Evolutionary conservation across 106 monocot genomes (phyloP), one percentile per base, ranked within the genome.

Genomic region (Dactylorhiza incarnata): DNA sequence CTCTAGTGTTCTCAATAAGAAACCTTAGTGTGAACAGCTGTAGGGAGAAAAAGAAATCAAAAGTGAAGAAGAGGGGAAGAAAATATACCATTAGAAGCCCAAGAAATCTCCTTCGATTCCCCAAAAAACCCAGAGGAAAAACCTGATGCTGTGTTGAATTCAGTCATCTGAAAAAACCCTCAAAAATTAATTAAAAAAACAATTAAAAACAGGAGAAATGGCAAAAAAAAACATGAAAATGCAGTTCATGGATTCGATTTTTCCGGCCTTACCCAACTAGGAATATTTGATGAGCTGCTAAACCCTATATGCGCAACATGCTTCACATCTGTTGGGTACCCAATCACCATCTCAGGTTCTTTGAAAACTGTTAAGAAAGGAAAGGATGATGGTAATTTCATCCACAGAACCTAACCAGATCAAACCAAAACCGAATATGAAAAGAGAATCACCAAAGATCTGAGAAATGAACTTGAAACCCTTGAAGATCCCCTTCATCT

Each of bases 301-400:
- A 82, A 88, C n/a, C 92, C 95, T 59, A 95, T 88, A 68, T 95
- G 95, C 37, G 95, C 77, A 24, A 92, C 92, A 78, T 95, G 95
- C 75, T 77, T 89, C 73, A 92, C 95, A 82, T 95, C 92, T 74
- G 95, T 95, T 54, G 95, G 95, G 69, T 80, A 90, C 5, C 95
- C 95, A 78, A 95, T 95, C 71, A 89, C 92, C 87, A 95, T 86
- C 78, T 95, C 92, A 74, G 86, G 95, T 48, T 95, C 90, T 78
- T 90, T 95, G 52, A 79, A 71, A 48, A 83, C 90, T 95, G 82
- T 61, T 59, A 52, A 6, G 72, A 49, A 22, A 3, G 69, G 5
- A 51, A 53, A 63, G 62, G 13, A 43, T 23, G 1, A 55, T 54
- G 9, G 61, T 44, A 13, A 20, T 37, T 61, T 73, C n/a, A 55